Percentiles rank a stretch among this genome's conserved stretches.
These are phyloP conservation scores for Serendipita indica DNA, from an alignment of 768 basidiomycete species.

Conservation along the genomic window DNA sequence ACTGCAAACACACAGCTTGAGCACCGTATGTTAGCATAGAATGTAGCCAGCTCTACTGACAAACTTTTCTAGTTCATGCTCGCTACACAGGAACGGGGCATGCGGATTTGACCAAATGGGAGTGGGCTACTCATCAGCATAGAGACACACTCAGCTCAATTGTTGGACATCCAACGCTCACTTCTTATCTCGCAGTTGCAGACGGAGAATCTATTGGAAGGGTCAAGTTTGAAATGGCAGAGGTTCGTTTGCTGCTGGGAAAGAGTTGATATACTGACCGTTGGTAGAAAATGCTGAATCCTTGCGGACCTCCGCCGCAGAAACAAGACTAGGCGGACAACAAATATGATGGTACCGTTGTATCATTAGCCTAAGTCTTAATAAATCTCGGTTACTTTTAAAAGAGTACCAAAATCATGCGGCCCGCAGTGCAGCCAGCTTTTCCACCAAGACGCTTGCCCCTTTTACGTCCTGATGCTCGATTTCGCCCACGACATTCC, in stretches of 20 bases:
- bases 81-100: slow-evolving; percentile 95
- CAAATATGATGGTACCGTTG: neutral
- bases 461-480: slow-evolving; percentile 51
- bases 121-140: slow-evolving; percentile 96
- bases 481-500: slow-evolving; percentile 33
- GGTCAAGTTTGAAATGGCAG: slow-evolving; percentile 85
- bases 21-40: slow-evolving; percentile 48
- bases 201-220: slow-evolving; percentile 89
- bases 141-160: slow-evolving; percentile 90
- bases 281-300: slow-evolving; percentile 77
- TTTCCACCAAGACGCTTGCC: slow-evolving; percentile 52
- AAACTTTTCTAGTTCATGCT: slow-evolving; percentile 56
- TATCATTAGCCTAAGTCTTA: neutral
- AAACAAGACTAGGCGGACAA: slow-evolving; percentile 48
- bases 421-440: neutral
- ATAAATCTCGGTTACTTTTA: neutral
- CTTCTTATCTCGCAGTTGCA: slow-evolving; percentile 80
- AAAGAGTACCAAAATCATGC: neutral
- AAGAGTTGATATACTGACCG: slow-evolving; percentile 10
- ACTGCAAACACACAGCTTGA: slow-evolving; percentile 94
- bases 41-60: neutral
- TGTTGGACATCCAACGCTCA: slow-evolving; percentile 74
- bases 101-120: slow-evolving; percentile 95
- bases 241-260: slow-evolving; percentile 38
- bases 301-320: slow-evolving; percentile 79